These are phyloP conservation scores for Thelonectria rubi DNA, from an alignment of 2,329 filamentous ascomycete species.

Conservation along the genomic window DNA sequence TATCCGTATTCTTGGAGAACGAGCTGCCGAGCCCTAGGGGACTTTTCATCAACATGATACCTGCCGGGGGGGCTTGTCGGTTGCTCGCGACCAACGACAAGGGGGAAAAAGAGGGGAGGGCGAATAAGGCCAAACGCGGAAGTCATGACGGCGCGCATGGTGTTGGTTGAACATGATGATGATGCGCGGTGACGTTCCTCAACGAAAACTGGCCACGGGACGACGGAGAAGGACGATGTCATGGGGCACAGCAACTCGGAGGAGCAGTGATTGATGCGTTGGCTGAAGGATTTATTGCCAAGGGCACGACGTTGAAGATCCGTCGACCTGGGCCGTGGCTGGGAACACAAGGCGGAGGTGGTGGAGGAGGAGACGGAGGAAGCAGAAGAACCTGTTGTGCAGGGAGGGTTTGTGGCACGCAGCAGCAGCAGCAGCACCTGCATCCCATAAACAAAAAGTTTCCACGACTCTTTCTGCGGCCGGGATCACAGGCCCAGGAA, in stretches of 20 bases:
- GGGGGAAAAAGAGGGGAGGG: background rate
- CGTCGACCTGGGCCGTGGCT: constrained; percentile 6
- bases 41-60: constrained; percentile 18
- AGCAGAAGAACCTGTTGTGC: constrained; percentile 10
- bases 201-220: constrained; percentile 1
- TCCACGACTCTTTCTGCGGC: constrained; percentile 3
- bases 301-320: constrained; percentile 17
- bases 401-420: constrained; percentile 10
- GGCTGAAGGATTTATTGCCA: constrained; percentile 21
- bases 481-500: constrained; percentile 12
- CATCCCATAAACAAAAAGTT: constrained; percentile 6
- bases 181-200: constrained; percentile 13
- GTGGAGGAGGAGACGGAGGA: no score
- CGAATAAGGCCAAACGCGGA: background rate
- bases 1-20: constrained; percentile 8
- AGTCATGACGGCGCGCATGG: background rate
- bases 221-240: no score
- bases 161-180: background rate
- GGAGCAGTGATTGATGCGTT: constrained; percentile 9
- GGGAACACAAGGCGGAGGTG: background rate
- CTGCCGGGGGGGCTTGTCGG: background rate
- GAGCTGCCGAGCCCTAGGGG: constrained; percentile 5
- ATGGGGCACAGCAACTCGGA: no score
- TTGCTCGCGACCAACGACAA: background rate
- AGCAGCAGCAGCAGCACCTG: constrained; percentile 6